A percentile compares a stretch with the other conserved stretches of the same genome.
Conservation (phyloP, 2,329 filamentous ascomycete species). For the Pseudogymnoascus sp. region DNA sequence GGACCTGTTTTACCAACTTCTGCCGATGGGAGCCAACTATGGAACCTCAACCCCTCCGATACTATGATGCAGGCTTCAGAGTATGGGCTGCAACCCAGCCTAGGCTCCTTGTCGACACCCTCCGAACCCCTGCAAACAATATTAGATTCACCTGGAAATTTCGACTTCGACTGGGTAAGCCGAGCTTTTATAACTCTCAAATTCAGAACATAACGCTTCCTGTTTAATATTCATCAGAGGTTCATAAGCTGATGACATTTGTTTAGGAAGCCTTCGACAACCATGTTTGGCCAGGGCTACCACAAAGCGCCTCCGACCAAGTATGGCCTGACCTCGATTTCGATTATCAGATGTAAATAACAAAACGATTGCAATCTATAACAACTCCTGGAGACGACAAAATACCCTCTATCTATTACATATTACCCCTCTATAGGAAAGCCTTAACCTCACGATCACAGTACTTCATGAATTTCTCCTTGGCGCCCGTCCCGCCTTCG, state of each 20-base stretch:
- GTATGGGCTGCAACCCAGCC: neutral
- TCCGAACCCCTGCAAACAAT: slow-evolving; percentile 16
- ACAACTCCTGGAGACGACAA: neutral
- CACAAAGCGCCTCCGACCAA: slow-evolving; percentile 10
- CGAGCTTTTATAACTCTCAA: neutral
- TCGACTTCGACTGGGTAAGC: slow-evolving; percentile 24
- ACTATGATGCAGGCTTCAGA: neutral
- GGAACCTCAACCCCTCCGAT: neutral
- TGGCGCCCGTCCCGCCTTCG: slow-evolving; percentile 25
- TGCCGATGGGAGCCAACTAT: neutral
- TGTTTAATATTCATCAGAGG: neutral
- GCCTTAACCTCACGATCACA: slow-evolving; percentile 26
- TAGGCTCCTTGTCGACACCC: slow-evolving; percentile 2
- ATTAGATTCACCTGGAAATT: slow-evolving; percentile 16
- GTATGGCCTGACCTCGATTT: slow-evolving; percentile 13
- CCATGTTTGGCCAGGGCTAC: slow-evolving; percentile 14
- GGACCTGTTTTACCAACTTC: neutral
- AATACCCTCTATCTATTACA: neutral
- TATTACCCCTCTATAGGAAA: slow-evolving; percentile 15
- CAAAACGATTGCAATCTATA: slow-evolving; percentile 13
- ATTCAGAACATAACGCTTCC: neutral
- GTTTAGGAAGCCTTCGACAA: slow-evolving; percentile 19
- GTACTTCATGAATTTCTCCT: slow-evolving; percentile 30
- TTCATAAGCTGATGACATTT: neutral
- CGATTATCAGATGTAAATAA: slow-evolving; percentile 10